A percentile compares a stretch with the other conserved stretches of the same genome.
Evolutionary conservation across 129 eudicot species (phyloP).

Genomic region (Flaveria trinervia): DNA sequence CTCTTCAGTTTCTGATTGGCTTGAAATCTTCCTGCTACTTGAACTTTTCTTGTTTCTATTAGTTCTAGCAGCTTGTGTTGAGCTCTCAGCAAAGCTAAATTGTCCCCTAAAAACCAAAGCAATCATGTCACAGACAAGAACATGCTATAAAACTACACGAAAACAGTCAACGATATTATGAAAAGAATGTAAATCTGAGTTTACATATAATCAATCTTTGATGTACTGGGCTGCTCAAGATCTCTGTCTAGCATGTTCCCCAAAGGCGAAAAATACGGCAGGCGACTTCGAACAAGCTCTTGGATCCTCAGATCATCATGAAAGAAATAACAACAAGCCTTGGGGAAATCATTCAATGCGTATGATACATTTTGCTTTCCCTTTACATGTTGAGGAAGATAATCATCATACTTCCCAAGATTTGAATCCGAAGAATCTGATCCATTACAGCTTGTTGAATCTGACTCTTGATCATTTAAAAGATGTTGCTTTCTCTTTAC

Average conservation of each 20-base stretch:
- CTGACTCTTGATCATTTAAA: neutral
- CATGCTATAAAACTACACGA: neutral
- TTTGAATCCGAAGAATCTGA: conserved; percentile 1
- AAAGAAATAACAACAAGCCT: conserved; percentile 49
- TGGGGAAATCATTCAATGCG: conserved; percentile 55
- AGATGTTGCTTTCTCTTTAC: conserved; percentile 27
- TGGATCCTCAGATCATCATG: conserved; percentile 59
- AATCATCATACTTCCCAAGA: conserved; percentile 13
- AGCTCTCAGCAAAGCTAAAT: conserved; percentile 47
- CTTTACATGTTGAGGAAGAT: conserved; percentile 3
- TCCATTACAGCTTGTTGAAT: conserved; percentile 1
- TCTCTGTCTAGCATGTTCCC: conserved; percentile 30
- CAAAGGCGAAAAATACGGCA: conserved; percentile 64
- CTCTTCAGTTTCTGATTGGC: conserved; percentile 33
- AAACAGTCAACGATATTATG: neutral
- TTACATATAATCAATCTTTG: conserved; percentile 82
- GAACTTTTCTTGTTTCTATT: conserved; percentile 35
- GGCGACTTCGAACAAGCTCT: conserved; percentile 58
- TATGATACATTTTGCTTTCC: conserved; percentile 13
- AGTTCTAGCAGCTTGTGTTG: conserved; percentile 43
- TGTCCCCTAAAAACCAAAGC: conserved; percentile 62
- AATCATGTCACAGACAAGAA: conserved; percentile 13
- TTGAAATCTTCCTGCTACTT: conserved; percentile 30
- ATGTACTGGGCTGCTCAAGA: conserved; percentile 41
- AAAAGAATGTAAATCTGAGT: conserved; percentile 1